Conservation (phyloP, 2,329 filamentous ascomycete species). For the Dactylonectria estremocensis region DNA sequence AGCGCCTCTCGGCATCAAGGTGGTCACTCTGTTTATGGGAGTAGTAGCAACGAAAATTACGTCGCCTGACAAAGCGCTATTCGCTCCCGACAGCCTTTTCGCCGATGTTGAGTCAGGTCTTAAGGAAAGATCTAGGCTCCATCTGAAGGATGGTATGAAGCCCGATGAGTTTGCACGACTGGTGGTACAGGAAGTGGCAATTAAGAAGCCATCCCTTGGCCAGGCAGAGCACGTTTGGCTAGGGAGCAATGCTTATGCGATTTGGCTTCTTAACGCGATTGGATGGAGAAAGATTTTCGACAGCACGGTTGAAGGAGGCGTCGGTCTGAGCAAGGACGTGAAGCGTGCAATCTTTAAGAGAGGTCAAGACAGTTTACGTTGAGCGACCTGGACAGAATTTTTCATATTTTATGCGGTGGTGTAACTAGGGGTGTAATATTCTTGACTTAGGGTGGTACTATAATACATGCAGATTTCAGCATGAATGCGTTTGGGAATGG, state of each 20-base stretch:
- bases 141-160: conserved; percentile 22
- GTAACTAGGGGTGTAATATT: too few relatives aligned
- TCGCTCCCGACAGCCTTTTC: conserved; percentile 23
- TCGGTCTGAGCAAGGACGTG: background rate
- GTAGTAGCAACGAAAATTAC: conserved; percentile 24
- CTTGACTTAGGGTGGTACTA: too few relatives aligned
- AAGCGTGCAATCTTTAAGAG: conserved; percentile 1
- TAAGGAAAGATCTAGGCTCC: conserved; percentile 6
- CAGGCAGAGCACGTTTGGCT: conserved; percentile 24
- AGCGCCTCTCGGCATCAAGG: conserved; percentile 25
- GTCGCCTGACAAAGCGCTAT: conserved; percentile 17
- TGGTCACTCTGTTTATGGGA: conserved; percentile 32
- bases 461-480: too few relatives aligned
- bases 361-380: background rate
- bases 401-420: too few relatives aligned
- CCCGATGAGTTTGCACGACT: conserved; percentile 18
- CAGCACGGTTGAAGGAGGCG: conserved; percentile 1
- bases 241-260: conserved; percentile 10
- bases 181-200: conserved; percentile 10
- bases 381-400: background rate
- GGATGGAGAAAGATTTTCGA: conserved; percentile 30
- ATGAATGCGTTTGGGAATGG: too few relatives aligned
- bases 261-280: conserved; percentile 24
- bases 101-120: conserved; percentile 12
- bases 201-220: conserved; percentile 1